Base-by-base conservation (phyloP, 805 yeast species). In the Dipodascus geniculatus region DNA sequence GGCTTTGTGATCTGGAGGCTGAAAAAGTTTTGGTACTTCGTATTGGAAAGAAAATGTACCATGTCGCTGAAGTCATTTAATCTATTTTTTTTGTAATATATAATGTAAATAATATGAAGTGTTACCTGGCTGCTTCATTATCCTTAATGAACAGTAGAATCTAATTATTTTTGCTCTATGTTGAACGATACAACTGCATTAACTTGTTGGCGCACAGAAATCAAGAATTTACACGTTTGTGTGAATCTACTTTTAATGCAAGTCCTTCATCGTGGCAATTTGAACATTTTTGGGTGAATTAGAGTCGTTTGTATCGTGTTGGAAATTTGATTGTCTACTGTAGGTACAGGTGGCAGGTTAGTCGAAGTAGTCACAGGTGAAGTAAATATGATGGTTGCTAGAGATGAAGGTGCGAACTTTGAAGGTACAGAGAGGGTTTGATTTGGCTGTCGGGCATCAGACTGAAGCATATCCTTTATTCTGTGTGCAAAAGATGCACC, bases 1-100 rank as follows among this genome's bases (percentile, higher is more conserved):
- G 71, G 38, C 69, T 68, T 8, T 74, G 73, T 1, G 78, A 77
- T 55, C 66, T 85, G 54, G 72, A 85, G 2, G 90, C 80, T 38
- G 79, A 70, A 11, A 74, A 74, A 54, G 68, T 89, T 42, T 68
- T 91, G 55, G 67, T 88, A 42, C 64, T 90, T 19, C 75, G 95
- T 60, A 67, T 82, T 6, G 98, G 97, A 1, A 91, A 90, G 64
- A 79, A 70, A 3, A 67, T 65, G 33, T 64, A 70, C 55, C 52
- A 57, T 28, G 66, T 66, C 6, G 58, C 64, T 57, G 51, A 66
- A 63, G 47, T 68, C 11, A 23, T 22, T 17, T 56, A 55, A 38
- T 28, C 14, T 28, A 14, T 55, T 22, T 22, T 23, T 4, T 23
- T n/a, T 23, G 22, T 23, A 49, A 22, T 22, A 20, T 4, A 16